Conservation (phyloP, 1,284 basidiomycete genomes). For the Puccinia horiana region DNA sequence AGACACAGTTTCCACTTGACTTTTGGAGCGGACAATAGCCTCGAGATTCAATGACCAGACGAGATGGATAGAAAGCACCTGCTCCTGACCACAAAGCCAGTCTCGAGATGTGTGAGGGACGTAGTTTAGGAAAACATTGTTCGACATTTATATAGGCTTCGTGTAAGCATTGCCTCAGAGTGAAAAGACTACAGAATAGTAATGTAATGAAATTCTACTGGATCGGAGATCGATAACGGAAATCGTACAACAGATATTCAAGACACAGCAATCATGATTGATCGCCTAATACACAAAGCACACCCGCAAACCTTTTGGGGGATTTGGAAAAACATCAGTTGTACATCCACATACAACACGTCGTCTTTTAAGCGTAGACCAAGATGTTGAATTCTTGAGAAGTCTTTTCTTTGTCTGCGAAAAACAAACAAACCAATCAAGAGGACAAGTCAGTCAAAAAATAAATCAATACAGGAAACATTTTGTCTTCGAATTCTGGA, state of each 20-base stretch:
- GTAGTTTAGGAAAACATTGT: no score
- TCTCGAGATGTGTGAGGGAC: no score
- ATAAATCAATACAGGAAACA: neutral
- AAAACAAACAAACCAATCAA: neutral
- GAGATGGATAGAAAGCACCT: no score
- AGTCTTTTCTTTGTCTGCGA: conserved; percentile 36
- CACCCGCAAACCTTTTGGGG: neutral
- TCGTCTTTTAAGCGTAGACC: conserved; percentile 18
- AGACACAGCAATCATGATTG: neutral
- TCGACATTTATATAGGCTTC: no score
- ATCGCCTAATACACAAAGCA: neutral
- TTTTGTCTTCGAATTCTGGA: neutral
- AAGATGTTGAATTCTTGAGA: conserved; percentile 44
- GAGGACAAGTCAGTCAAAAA: neutral
- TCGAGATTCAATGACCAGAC: no score
- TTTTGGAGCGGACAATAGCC: no score
- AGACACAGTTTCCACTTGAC: no score
- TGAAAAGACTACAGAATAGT: no score
- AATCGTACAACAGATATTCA: neutral
- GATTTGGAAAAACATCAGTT: neutral
- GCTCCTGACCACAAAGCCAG: no score
- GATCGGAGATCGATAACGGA: neutral
- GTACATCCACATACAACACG: neutral
- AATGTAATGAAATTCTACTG: neutral
- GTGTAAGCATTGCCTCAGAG: neutral